Percentiles rank a stretch among this genome's conserved stretches.
phyloP scores from a whole-genome alignment of 768 basidiomycete species.

The Lactarius quietus region DNA sequence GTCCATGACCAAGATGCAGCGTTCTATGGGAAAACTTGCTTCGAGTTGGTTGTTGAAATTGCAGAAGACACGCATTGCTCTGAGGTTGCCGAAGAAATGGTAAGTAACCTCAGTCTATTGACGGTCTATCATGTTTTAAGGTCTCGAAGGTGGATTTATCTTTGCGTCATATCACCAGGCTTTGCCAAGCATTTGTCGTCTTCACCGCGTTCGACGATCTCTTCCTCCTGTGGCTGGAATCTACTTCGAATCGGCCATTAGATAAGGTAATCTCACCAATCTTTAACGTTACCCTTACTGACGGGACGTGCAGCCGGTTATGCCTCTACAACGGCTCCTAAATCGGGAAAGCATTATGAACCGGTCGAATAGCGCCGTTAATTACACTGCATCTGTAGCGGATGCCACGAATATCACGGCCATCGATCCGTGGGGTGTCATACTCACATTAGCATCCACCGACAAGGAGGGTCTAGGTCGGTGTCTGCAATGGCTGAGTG shows the following conservation, averaged over 20 bases:
- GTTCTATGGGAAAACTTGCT: constrained; percentile 51
- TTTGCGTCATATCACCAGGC: constrained; percentile 50
- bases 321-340: constrained; percentile 55
- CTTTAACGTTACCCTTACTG: background rate
- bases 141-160: constrained; percentile 13
- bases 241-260: constrained; percentile 37
- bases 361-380: constrained; percentile 38
- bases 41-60: constrained; percentile 49
- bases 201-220: constrained; percentile 58
- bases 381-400: constrained; percentile 32
- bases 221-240: constrained; percentile 57
- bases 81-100: constrained; percentile 12
- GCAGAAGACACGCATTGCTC: constrained; percentile 33
- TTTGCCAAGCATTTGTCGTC: constrained; percentile 49
- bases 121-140: background rate
- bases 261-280: constrained; percentile 38
- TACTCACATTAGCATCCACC: constrained; percentile 43
- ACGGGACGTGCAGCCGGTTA: constrained; percentile 41
- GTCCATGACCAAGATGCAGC: constrained; percentile 59
- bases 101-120: background rate
- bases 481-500: constrained; percentile 55
- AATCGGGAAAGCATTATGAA: constrained; percentile 48
- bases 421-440: constrained; percentile 54
- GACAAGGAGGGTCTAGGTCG: constrained; percentile 43
- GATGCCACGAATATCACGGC: constrained; percentile 32